These are phyloP conservation scores for Globisporangium takayamanum DNA, from an alignment of 352 stramenopile species.

Conservation along the genomic window DNA sequence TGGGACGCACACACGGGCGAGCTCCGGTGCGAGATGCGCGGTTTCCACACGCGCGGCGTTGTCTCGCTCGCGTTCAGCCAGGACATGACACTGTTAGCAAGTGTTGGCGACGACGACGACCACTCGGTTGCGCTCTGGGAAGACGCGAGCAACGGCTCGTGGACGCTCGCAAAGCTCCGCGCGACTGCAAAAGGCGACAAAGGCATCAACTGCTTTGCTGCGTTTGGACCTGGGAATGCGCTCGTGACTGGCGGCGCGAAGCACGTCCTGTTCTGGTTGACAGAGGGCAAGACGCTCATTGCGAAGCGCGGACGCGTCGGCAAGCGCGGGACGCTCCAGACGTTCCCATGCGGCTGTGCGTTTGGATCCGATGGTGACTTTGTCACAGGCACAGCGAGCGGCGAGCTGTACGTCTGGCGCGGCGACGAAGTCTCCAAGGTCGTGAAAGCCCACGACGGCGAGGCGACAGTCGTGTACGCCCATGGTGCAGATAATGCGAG, in stretches of 20 bases:
- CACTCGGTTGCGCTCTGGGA: conserved; percentile 77
- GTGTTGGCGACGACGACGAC: conserved; percentile 74
- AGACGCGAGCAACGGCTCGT: conserved; percentile 58
- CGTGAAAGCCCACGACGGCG: conserved; percentile 63
- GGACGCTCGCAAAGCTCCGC: conserved; percentile 40
- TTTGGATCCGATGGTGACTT: conserved; percentile 32
- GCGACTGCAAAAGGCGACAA: conserved; percentile 52
- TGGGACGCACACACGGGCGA: conserved; percentile 81
- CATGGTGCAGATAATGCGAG: background rate
- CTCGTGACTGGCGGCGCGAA: conserved; percentile 62
- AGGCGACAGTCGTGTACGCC: conserved; percentile 30
- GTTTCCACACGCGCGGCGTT: conserved; percentile 65
- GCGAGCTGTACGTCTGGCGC: conserved; percentile 58
- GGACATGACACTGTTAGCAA: conserved; percentile 54
- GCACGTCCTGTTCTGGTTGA: conserved; percentile 61
- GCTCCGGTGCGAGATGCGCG: conserved; percentile 50
- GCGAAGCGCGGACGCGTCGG: conserved; percentile 53
- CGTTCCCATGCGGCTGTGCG: conserved; percentile 36
- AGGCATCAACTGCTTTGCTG: conserved; percentile 44
- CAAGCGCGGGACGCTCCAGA: conserved; percentile 51
- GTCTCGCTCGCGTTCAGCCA: conserved; percentile 59
- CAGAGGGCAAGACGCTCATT: conserved; percentile 45
- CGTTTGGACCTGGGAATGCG: conserved; percentile 22
- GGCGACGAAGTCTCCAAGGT: conserved; percentile 35
- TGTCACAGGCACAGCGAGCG: conserved; percentile 42